phyloP scores from a whole-genome alignment of 345 rosid genomes.

The Cochlearia excelsa region DNA sequence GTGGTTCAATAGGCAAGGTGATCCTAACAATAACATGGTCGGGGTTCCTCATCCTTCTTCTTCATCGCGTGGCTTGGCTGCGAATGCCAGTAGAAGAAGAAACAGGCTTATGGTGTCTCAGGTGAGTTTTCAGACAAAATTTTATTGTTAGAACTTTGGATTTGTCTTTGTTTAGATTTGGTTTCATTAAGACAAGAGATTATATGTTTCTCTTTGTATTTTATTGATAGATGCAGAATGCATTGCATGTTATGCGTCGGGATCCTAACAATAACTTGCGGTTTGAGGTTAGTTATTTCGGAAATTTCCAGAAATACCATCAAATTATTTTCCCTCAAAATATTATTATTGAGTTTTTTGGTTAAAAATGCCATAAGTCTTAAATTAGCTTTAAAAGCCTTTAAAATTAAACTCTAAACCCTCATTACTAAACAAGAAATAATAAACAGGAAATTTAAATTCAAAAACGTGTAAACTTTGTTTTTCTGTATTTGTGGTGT shows the following conservation, averaged over 20 bases:
- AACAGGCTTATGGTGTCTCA: conserved; percentile 66
- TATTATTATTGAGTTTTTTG: no score
- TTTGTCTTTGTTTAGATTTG: conserved; percentile 13
- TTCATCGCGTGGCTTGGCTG: conserved; percentile 46
- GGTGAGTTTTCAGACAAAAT: conserved; percentile 31
- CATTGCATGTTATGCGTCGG: conserved; percentile 83
- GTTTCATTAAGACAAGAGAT: not conserved
- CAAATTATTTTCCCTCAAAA: no score
- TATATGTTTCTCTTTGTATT: no score
- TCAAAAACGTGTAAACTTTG: no score
- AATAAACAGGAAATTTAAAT: no score
- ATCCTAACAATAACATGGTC: conserved; percentile 29
- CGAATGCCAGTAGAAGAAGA: conserved; percentile 68
- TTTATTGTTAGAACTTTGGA: no score
- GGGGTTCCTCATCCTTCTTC: conserved; percentile 50
- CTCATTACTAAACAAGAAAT: no score
- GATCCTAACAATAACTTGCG: conserved; percentile 51
- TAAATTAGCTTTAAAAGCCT: no score
- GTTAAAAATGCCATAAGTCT: no score
- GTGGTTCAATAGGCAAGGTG: conserved; percentile 55
- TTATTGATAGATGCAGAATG: conserved; percentile 55
- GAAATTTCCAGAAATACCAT: no score
- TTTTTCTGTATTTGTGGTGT: no score
- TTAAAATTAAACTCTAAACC: no score
- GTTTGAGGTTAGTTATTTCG: conserved; percentile 55